Conservation (phyloP, 108 stramenopile genomes). For the Cyclostephanos invisitatus region DNA sequence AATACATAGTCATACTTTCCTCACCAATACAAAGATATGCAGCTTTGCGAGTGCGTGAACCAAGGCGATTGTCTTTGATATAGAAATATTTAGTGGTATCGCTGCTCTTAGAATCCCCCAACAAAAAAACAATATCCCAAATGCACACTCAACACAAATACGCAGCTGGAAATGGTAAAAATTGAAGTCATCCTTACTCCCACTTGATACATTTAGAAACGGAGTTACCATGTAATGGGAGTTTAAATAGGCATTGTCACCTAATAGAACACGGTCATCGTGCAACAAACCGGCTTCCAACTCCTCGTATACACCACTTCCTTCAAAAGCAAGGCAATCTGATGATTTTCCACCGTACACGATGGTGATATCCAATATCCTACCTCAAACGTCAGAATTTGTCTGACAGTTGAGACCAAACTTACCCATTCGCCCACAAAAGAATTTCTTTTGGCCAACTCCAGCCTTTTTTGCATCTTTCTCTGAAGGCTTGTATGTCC, state of each 20-base stretch:
- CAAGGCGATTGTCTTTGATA: conserved; percentile 5
- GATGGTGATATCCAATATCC: conserved; percentile 32
- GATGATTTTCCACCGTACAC: conserved; percentile 23
- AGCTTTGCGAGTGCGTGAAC: neutral
- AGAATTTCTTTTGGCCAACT: conserved; percentile 16
- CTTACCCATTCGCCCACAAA: conserved; percentile 39
- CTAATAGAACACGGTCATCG: conserved; percentile 9
- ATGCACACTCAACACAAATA: conserved; percentile 31
- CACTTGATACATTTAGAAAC: conserved; percentile 10
- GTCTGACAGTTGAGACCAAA: conserved; percentile 31
- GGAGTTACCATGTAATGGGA: conserved; percentile 41
- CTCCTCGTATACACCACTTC: neutral
- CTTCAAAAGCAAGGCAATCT: conserved; percentile 28
- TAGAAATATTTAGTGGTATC: conserved; percentile 8
- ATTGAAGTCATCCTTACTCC: conserved; percentile 5
- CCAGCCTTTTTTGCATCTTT: conserved; percentile 6
- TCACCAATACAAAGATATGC: conserved; percentile 22
- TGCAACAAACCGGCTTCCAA: conserved; percentile 22
- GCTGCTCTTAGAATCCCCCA: conserved; percentile 25
- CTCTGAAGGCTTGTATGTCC: conserved; percentile 28
- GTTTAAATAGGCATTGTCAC: conserved; percentile 39
- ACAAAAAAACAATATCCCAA: conserved; percentile 37
- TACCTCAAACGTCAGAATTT: conserved; percentile 15
- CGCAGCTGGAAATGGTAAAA: conserved; percentile 25
- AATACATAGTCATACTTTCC: too few species aligned